Percentiles rank a stretch among this genome's conserved stretches.
phyloP scores from a whole-genome alignment of 768 basidiomycete species.

The Gloeopeniophorella convolvens region DNA sequence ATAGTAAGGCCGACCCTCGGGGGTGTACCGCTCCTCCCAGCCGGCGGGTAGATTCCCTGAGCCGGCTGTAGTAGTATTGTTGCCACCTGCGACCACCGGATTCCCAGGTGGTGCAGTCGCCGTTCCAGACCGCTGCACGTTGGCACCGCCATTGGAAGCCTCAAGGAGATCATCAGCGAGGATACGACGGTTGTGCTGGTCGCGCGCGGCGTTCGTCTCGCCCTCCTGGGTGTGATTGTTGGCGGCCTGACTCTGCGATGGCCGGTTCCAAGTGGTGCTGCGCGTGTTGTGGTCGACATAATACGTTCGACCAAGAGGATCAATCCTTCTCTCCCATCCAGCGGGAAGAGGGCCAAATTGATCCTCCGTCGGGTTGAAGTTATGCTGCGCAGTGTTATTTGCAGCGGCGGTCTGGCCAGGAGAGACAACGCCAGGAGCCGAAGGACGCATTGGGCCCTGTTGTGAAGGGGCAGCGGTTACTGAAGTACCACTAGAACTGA shows the following conservation, averaged over 20 bases:
- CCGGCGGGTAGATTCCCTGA: constrained; percentile 88
- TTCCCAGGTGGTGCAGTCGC: constrained; percentile 27
- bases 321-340: constrained; percentile 96
- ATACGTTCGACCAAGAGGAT: constrained; percentile 92
- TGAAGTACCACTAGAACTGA: constrained; percentile 30
- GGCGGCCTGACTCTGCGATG: constrained; percentile 66
- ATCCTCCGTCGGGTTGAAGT: constrained; percentile 94
- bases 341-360: constrained; percentile 85
- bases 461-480: constrained; percentile 21
- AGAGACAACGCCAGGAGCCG: constrained; percentile 32
- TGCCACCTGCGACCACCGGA: constrained; percentile 41
- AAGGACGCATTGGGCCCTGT: constrained; percentile 22
- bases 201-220: constrained; percentile 80
- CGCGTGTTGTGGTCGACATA: constrained; percentile 99
- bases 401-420: constrained; percentile 26
- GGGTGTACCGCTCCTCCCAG: constrained; percentile 99
- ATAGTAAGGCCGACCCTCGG: constrained; percentile 97
- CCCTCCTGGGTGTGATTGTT: constrained; percentile 66
- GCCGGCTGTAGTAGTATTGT: constrained; percentile 59
- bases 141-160: constrained; percentile 38
- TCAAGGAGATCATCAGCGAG: constrained; percentile 85
- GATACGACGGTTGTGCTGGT: constrained; percentile 78
- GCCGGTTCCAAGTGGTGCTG: constrained; percentile 96
- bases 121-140: constrained; percentile 22
- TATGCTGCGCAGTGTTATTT: constrained; percentile 41